Evolutionary conservation across 164 flowering plant genomes (phyloP).

Genomic region (Chloranthus sessilifolius): DNA sequence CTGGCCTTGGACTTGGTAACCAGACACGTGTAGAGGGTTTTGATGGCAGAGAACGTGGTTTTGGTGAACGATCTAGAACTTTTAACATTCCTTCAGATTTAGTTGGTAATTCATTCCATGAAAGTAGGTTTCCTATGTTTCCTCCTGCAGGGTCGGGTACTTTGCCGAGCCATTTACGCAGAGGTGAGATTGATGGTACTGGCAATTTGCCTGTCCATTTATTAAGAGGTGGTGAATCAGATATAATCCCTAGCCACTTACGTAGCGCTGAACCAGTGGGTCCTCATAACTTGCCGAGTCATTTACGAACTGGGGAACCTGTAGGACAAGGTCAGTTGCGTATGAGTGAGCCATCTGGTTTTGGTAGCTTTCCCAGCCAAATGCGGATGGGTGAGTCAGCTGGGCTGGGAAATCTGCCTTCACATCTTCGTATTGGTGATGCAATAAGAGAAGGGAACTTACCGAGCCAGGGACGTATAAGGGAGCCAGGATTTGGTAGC

Average conservation of each 20-base stretch:
- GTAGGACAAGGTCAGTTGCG: background rate
- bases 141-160: background rate
- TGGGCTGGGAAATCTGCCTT: constrained; percentile 24
- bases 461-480: constrained; percentile 28
- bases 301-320: constrained; percentile 17
- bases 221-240: background rate
- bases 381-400: constrained; percentile 12
- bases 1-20: constrained; percentile 15
- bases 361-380: constrained; percentile 2
- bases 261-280: background rate
- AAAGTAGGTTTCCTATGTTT: background rate
- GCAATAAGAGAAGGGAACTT: constrained; percentile 26
- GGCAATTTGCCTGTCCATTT: constrained; percentile 19
- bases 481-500: constrained; percentile 42
- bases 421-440: constrained; percentile 34
- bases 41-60: constrained; percentile 16
- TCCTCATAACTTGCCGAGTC: background rate
- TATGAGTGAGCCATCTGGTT: background rate
- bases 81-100: too few species aligned
- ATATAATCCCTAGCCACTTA: background rate
- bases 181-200: constrained; percentile 22
- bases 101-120: too few species aligned
- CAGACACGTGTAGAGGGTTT: constrained; percentile 33
- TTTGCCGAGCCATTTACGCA: background rate
- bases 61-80: background rate